Conservation (phyloP, 768 basidiomycete genomes). For the Dacryopinax primogenitus region DNA sequence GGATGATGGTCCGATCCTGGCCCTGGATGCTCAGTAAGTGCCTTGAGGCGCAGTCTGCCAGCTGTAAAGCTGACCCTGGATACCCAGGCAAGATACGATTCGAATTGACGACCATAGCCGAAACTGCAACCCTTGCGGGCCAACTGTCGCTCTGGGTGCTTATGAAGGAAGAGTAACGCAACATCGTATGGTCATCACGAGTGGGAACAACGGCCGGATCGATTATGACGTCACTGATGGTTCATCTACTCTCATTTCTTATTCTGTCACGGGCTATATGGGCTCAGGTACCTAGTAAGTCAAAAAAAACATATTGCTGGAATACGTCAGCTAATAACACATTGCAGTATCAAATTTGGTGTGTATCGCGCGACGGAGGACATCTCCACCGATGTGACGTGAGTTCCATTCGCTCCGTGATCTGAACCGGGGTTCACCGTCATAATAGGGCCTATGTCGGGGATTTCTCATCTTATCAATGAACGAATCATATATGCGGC, state of each 20-base stretch:
- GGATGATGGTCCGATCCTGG: neutral
- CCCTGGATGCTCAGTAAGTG: neutral
- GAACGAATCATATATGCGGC: neutral
- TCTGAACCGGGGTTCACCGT: neutral
- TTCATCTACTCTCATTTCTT: neutral
- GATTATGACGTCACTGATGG: neutral
- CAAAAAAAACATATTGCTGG: neutral
- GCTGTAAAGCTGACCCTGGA: neutral
- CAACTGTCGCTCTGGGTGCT: neutral
- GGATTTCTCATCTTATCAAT: neutral
- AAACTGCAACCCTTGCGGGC: constrained; percentile 5
- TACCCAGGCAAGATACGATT: neutral
- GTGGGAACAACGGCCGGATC: neutral
- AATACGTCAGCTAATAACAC: too few species aligned
- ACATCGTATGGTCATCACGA: neutral
- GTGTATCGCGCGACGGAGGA: neutral
- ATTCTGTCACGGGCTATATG: neutral
- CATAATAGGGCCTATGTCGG: neutral
- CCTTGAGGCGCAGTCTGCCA: neutral
- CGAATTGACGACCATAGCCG: neutral
- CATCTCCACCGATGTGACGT: neutral
- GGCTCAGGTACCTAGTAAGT: constrained; percentile 1
- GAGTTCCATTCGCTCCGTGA: neutral
- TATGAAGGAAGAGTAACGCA: neutral
- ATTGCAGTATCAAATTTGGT: neutral